Percentiles rank a stretch among this genome's conserved stretches.
Evolutionary conservation across 768 basidiomycete species (phyloP).

Genomic region (Boletellus ananiceps): DNA sequence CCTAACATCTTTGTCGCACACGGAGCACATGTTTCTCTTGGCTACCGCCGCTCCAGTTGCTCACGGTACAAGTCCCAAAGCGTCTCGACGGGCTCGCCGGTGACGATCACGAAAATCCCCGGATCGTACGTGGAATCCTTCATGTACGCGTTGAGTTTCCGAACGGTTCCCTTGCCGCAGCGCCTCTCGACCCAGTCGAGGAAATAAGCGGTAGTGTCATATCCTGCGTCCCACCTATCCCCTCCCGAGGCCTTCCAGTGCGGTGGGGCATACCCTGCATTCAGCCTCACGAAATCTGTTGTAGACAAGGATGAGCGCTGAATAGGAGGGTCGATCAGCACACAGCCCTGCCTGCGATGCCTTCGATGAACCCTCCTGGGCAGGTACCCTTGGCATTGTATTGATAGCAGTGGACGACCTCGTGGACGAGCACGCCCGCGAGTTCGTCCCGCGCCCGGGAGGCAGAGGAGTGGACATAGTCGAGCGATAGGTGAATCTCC

Average conservation of each 20-base stretch:
- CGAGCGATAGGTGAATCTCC: slow-evolving; percentile 69
- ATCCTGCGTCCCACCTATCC: slow-evolving; percentile 70
- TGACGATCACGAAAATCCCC: slow-evolving; percentile 47
- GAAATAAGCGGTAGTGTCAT: slow-evolving; percentile 70
- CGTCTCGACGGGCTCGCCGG: slow-evolving; percentile 47
- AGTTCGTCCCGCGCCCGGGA: slow-evolving; percentile 56
- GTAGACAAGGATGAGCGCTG: background rate
- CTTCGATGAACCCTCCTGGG: slow-evolving; percentile 72
- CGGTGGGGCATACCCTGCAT: slow-evolving; percentile 54
- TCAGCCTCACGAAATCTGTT: slow-evolving; percentile 67
- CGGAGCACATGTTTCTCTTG: background rate
- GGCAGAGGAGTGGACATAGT: slow-evolving; percentile 48
- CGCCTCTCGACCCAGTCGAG: slow-evolving; percentile 60
- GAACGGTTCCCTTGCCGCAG: slow-evolving; percentile 50
- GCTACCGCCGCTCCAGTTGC: slow-evolving; percentile 26
- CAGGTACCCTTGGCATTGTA: slow-evolving; percentile 56
- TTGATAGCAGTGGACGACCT: slow-evolving; percentile 79
- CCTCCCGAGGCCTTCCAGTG: slow-evolving; percentile 57
- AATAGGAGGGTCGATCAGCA: background rate
- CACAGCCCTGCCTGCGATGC: slow-evolving; percentile 62
- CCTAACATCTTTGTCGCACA: slow-evolving; percentile 6
- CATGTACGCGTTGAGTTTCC: slow-evolving; percentile 54
- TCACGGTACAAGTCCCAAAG: slow-evolving; percentile 58
- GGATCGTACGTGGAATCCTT: slow-evolving; percentile 47
- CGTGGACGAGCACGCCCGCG: slow-evolving; percentile 65